Evolutionary conservation across 176 grass and related monocot genomes (phyloP).

Genomic region (Saccharum officinarum): DNA sequence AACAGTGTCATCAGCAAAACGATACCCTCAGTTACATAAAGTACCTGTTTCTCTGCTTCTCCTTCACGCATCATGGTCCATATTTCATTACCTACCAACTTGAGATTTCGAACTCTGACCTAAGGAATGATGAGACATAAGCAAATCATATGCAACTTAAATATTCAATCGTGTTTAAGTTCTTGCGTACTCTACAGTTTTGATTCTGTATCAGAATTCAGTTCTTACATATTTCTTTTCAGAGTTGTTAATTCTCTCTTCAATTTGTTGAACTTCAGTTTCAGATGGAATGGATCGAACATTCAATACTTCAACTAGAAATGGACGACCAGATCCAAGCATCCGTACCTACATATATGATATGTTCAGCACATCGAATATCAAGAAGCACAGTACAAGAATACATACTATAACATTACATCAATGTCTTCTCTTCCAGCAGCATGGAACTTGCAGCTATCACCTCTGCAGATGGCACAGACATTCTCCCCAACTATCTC

Average conservation of each 20-base stretch:
- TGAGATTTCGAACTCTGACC: slow-evolving; percentile 85
- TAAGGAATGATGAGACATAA: slow-evolving; percentile 33
- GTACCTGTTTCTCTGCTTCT: slow-evolving; percentile 92
- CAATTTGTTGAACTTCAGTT: slow-evolving; percentile 69
- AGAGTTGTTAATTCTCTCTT: slow-evolving; percentile 70
- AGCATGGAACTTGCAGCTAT: slow-evolving; percentile 90
- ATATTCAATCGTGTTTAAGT: not conserved
- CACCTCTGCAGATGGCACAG: slow-evolving; percentile 59
- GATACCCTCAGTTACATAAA: not conserved
- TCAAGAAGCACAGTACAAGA: slow-evolving; percentile 22
- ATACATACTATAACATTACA: slow-evolving; percentile 52
- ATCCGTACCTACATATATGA: slow-evolving; percentile 71
- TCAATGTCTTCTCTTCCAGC: slow-evolving; percentile 99
- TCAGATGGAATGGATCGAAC: slow-evolving; percentile 62
- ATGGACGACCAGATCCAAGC: slow-evolving; percentile 96
- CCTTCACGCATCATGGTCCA: slow-evolving; percentile 99
- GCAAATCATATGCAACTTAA: slow-evolving; percentile 18
- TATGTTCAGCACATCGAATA: slow-evolving; percentile 33
- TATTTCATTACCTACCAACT: slow-evolving; percentile 67
- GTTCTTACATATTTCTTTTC: slow-evolving; percentile 82
- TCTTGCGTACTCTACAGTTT: not conserved
- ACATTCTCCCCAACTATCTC: slow-evolving; percentile 84
- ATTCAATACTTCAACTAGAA: slow-evolving; percentile 86
- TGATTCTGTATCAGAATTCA: slow-evolving; percentile 15
- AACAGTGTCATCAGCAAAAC: slow-evolving; percentile 4